Conservation (phyloP, 805 yeast species). For the Candida ficus region DNA sequence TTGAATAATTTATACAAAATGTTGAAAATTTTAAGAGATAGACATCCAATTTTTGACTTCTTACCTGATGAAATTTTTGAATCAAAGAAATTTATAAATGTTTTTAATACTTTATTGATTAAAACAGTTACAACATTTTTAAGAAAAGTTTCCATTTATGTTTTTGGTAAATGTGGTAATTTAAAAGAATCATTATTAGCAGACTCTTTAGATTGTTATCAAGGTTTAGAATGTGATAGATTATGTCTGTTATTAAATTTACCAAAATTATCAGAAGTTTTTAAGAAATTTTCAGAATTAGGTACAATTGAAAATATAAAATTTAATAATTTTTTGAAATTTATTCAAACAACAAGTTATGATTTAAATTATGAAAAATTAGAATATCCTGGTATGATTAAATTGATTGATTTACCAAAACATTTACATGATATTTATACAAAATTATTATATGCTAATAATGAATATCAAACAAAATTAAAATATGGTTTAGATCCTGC, state of each 20-base stretch:
- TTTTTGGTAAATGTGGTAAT: conserved; percentile 48
- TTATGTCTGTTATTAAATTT: conserved; percentile 46
- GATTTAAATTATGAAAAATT: conserved; percentile 25
- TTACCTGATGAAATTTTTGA: conserved; percentile 25
- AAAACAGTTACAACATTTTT: conserved; percentile 60
- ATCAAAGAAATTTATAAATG: conserved; percentile 28
- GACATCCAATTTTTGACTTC: conserved; percentile 23
- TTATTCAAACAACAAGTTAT: conserved; percentile 19
- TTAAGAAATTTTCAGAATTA: conserved; percentile 10
- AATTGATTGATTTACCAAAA: conserved; percentile 58
- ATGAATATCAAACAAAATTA: conserved; percentile 33
- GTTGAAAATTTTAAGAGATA: conserved; percentile 19
- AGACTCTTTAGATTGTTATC: conserved; percentile 1
- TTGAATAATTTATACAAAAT: conserved; percentile 6
- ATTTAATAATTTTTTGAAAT: conserved; percentile 14
- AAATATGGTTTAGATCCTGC: conserved; percentile 60
- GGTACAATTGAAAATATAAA: conserved; percentile 24
- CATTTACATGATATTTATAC: conserved; percentile 68
- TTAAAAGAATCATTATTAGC: conserved; percentile 18
- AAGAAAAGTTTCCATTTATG: conserved; percentile 54
- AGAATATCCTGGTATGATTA: conserved; percentile 63
- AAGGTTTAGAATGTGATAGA: conserved; percentile 46
- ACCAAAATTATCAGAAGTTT: conserved; percentile 30
- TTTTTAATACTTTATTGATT: conserved; percentile 49
- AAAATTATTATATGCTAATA: conserved; percentile 42